Evolutionary conservation across 1,284 basidiomycete genomes (phyloP).

Genomic region (Cystodermella granulosa): DNA sequence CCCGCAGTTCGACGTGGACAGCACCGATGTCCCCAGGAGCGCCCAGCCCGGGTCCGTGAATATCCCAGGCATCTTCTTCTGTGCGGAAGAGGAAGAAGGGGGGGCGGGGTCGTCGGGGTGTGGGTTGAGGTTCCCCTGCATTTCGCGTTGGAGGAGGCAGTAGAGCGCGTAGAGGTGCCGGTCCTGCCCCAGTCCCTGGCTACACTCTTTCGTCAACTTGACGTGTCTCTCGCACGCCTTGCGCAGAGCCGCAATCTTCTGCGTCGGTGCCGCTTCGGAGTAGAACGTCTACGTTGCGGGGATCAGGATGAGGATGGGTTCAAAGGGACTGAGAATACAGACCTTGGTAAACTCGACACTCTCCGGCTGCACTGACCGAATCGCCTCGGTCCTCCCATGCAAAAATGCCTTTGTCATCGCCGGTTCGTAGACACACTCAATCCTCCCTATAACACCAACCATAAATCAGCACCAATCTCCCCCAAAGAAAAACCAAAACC

Average conservation of each 20-base stretch:
- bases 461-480: constrained; percentile 3
- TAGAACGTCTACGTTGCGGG: constrained; percentile 78
- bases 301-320: too few species aligned
- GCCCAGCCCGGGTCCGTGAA: constrained; percentile 86
- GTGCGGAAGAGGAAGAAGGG: constrained; percentile 30
- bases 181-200: constrained; percentile 87
- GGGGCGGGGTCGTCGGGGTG: constrained; percentile 42
- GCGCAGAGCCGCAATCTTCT: constrained; percentile 76
- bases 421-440: constrained; percentile 95
- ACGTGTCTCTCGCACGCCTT: constrained; percentile 85
- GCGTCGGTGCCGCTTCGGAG: constrained; percentile 63
- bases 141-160: constrained; percentile 75
- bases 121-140: constrained; percentile 39
- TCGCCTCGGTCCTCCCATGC: constrained; percentile 94
- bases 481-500: neutral
- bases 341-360: constrained; percentile 83
- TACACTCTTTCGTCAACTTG: constrained; percentile 83
- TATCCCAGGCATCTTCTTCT: constrained; percentile 72
- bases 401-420: constrained; percentile 97
- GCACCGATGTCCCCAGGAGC: constrained; percentile 75
- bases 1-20: constrained; percentile 94
- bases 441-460: constrained; percentile 60
- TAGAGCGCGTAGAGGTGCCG: constrained; percentile 84
- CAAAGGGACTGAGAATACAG: constrained; percentile 9
- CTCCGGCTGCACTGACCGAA: constrained; percentile 83